Percentiles rank a stretch among this genome's conserved stretches.
Conservation (phyloP, 805 yeast genomes). For the Yamadazyma paraphyllophila region DNA sequence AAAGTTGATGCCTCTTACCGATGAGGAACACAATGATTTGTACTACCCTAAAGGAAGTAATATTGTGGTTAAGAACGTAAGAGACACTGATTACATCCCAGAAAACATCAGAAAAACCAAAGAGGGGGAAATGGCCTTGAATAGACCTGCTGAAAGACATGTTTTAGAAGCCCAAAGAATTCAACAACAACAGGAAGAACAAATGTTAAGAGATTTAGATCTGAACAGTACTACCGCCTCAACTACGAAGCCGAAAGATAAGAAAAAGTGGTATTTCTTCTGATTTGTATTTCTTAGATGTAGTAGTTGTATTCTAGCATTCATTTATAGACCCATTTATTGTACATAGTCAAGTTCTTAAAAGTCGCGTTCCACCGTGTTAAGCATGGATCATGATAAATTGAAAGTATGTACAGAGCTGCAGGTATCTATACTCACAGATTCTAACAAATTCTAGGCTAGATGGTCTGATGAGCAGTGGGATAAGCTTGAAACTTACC, state of each 20-base stretch:
- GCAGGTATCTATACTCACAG: neutral
- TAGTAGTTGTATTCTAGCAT: neutral
- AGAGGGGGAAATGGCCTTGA: conserved; percentile 51
- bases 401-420: neutral
- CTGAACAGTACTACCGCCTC: neutral
- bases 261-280: neutral
- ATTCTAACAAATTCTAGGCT: neutral
- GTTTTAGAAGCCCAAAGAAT: conserved; percentile 71
- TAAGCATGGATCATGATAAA: neutral
- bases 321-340: neutral
- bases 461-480: conserved; percentile 10
- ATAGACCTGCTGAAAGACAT: conserved; percentile 70
- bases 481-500: conserved; percentile 13
- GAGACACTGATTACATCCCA: conserved; percentile 43
- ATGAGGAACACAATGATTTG: conserved; percentile 64
- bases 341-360: neutral
- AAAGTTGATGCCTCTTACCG: conserved; percentile 52
- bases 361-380: neutral
- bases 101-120: conserved; percentile 41
- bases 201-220: conserved; percentile 23
- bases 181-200: conserved; percentile 65
- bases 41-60: conserved; percentile 42
- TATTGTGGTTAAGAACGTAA: conserved; percentile 41
- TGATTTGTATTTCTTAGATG: neutral
- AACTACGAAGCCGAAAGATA: neutral